A percentile compares a stretch with the other conserved stretches of the same genome.
Evolutionary conservation across 768 basidiomycete genomes (phyloP).

Genomic region (Podaxis pistillaris): DNA sequence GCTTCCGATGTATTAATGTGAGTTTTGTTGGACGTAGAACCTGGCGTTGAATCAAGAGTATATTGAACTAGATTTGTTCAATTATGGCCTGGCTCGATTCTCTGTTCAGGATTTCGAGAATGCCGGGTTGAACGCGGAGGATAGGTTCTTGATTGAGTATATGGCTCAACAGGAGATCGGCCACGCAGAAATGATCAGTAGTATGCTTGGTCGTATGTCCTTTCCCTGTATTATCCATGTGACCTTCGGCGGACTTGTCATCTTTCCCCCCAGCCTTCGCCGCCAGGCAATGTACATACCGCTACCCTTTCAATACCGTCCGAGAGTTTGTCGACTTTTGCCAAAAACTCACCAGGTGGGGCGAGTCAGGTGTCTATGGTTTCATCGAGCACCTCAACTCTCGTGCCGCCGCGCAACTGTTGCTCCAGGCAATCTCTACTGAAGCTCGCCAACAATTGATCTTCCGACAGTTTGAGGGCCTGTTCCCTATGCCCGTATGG

Average conservation of each 20-base stretch:
- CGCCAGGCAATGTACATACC: slow-evolving; percentile 57
- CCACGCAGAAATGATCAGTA: slow-evolving; percentile 52
- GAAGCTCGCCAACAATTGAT: slow-evolving; percentile 67
- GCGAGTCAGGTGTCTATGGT: slow-evolving; percentile 60
- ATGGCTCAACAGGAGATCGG: slow-evolving; percentile 67
- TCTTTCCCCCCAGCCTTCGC: slow-evolving; percentile 29
- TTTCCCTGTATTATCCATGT: background rate
- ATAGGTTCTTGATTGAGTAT: slow-evolving; percentile 54
- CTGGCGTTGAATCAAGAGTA: slow-evolving; percentile 63
- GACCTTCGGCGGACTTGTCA: background rate
- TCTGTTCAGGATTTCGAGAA: slow-evolving; percentile 52
- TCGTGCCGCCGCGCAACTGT: slow-evolving; percentile 47
- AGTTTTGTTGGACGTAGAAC: slow-evolving; percentile 28
- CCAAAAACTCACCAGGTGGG: slow-evolving; percentile 53
- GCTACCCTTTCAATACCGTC: slow-evolving; percentile 53
- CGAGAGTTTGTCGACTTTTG: slow-evolving; percentile 60
- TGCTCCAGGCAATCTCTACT: slow-evolving; percentile 56
- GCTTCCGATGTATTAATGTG: background rate
- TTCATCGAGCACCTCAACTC: slow-evolving; percentile 66
- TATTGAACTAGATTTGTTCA: slow-evolving; percentile 61
- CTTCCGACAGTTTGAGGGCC: slow-evolving; percentile 60
- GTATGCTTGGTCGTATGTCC: slow-evolving; percentile 40
- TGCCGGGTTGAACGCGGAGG: slow-evolving; percentile 50
- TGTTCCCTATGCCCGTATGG: slow-evolving; percentile 60
- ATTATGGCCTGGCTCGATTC: slow-evolving; percentile 54